A percentile compares a stretch with the other conserved stretches of the same genome.
These are phyloP conservation scores for Suillus occidentalis DNA, from an alignment of 768 basidiomycete genomes.

Conservation along the genomic window DNA sequence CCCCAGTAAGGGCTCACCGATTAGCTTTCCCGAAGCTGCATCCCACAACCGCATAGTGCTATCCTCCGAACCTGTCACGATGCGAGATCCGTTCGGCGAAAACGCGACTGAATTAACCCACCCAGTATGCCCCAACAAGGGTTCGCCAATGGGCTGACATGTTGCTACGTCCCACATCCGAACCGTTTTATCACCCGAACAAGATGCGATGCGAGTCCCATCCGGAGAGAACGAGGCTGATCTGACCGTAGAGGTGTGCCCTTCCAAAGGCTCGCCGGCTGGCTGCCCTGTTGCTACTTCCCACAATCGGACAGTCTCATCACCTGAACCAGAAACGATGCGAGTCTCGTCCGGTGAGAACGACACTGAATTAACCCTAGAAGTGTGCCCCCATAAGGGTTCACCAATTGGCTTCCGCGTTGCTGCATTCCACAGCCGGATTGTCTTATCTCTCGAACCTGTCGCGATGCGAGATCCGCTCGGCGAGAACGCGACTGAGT, in stretches of 20 bases:
- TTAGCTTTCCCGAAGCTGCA: no score
- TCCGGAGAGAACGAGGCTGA: neutral
- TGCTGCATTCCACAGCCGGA: neutral
- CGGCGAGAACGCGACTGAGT: neutral
- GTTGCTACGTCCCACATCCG: neutral
- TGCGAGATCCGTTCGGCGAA: no score
- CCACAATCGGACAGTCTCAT: neutral
- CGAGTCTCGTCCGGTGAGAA: no score
- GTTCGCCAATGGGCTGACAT: neutral
- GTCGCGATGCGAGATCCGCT: neutral
- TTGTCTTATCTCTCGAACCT: neutral
- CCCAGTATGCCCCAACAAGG: neutral
- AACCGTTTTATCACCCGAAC: accelerated
- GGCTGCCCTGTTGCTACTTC: neutral
- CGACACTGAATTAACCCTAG: accelerated
- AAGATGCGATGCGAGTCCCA: neutral
- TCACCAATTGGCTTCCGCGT: neutral
- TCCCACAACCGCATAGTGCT: no score
- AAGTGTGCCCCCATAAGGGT: neutral
- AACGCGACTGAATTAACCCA: neutral
- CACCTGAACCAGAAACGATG: neutral
- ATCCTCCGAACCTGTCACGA: no score
- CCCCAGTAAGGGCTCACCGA: no score
- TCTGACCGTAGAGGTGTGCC: accelerated
- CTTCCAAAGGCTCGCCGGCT: neutral